These are phyloP conservation scores for Capsicum chinense DNA, from an alignment of 257 asterid species.

Conservation along the genomic window DNA sequence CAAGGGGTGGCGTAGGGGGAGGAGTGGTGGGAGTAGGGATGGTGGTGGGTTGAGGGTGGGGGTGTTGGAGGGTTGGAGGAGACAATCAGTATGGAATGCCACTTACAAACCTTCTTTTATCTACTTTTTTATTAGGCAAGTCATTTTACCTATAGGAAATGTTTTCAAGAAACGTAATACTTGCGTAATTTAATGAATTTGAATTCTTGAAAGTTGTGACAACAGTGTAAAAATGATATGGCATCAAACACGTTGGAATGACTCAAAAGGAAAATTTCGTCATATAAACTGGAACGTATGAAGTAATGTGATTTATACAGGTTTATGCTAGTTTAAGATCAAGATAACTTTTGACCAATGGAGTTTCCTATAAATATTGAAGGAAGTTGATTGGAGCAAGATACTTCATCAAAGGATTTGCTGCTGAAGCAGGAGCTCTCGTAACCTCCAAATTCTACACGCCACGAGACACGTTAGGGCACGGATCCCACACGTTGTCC, in stretches of 20 bases:
- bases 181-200: background rate
- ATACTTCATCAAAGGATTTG: constrained; percentile 80
- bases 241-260: no score
- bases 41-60: no score
- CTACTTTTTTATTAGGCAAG: no score
- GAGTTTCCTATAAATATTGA: background rate
- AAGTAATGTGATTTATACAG: background rate
- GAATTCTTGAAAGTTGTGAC: background rate
- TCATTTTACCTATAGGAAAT: no score
- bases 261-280: background rate
- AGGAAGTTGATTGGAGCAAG: constrained; percentile 97
- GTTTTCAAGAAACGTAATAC: background rate
- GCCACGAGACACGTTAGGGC: constrained; percentile 81
- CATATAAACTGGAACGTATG: background rate
- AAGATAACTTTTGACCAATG: background rate
- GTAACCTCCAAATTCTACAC: constrained; percentile 58
- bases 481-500: constrained; percentile 92
- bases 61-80: no score
- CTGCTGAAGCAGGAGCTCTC: constrained; percentile 61
- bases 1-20: no score
- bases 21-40: no score
- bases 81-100: no score
- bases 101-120: no score
- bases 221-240: no score
- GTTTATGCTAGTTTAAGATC: background rate